phyloP scores from a whole-genome alignment of 768 basidiomycete genomes.

The Lactarius sanguifluus region DNA sequence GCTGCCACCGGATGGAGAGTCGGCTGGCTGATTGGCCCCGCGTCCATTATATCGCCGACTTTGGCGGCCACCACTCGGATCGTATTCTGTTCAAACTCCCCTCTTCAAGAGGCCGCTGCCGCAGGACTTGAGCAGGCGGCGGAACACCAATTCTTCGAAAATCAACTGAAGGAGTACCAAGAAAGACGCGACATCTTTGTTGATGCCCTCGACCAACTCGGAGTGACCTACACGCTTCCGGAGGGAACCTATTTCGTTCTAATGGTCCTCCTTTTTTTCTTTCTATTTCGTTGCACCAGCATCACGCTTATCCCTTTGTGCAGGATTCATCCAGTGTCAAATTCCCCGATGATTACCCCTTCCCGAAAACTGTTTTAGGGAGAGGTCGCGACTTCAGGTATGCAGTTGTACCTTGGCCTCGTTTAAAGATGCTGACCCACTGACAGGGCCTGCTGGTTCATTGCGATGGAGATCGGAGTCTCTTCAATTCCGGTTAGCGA shows the following conservation, averaged over 20 bases:
- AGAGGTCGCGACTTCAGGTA: conserved; percentile 88
- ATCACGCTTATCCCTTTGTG: conserved; percentile 8
- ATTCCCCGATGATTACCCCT: conserved; percentile 83
- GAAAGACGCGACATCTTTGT: conserved; percentile 77
- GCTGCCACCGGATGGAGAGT: conserved; percentile 97
- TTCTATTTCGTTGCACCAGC: neutral
- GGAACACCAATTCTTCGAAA: conserved; percentile 73
- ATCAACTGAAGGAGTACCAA: conserved; percentile 71
- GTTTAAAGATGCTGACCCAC: conserved; percentile 25
- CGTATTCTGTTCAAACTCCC: conserved; percentile 93
- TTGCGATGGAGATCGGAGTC: conserved; percentile 86
- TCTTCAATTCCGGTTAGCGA: conserved; percentile 95
- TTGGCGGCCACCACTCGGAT: conserved; percentile 91
- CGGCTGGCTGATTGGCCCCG: conserved; percentile 92
- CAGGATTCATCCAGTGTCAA: conserved; percentile 76
- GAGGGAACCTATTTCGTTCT: conserved; percentile 92
- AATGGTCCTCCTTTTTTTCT: conserved; percentile 46
- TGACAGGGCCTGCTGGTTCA: conserved; percentile 89
- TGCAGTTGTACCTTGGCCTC: conserved; percentile 27
- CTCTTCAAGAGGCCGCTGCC: conserved; percentile 92
- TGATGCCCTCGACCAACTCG: conserved; percentile 78
- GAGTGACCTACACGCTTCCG: conserved; percentile 82
- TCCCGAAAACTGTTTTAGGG: conserved; percentile 71
- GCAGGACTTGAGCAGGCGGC: conserved; percentile 80
- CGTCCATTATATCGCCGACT: conserved; percentile 78